Conservation (phyloP, 139 green algal genomes). For the Chlamydomonas sphaeroides region DNA sequence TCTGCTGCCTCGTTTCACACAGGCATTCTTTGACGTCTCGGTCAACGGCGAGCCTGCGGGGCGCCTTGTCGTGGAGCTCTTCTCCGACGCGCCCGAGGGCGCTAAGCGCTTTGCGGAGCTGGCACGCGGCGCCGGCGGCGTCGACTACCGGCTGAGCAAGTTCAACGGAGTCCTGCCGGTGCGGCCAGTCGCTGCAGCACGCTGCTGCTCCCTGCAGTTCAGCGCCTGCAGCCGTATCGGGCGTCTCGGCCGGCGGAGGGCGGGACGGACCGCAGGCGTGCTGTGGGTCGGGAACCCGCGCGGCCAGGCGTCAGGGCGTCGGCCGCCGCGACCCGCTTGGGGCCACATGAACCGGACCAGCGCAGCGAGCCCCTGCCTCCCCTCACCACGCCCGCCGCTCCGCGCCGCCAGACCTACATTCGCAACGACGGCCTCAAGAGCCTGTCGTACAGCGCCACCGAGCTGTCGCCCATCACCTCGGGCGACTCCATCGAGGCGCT, state of each 20-base stretch:
- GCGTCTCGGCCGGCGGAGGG: no score
- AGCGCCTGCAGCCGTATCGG: no score
- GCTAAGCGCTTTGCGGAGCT: slow-evolving; percentile 17
- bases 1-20: not conserved
- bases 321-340: no score
- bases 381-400: no score
- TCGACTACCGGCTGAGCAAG: slow-evolving; percentile 41
- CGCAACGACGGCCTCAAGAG: slow-evolving; percentile 48
- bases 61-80: slow-evolving; percentile 31
- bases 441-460: slow-evolving; percentile 51
- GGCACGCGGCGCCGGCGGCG: not conserved
- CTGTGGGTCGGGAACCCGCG: no score
- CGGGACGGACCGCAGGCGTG: no score
- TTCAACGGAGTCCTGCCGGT: slow-evolving; percentile 39
- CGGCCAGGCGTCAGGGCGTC: no score
- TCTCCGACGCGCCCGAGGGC: slow-evolving; percentile 5
- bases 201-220: no score
- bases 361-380: no score
- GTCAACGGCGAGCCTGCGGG: slow-evolving; percentile 32
- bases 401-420: slow-evolving; percentile 50
- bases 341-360: no score
- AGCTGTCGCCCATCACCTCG: slow-evolving; percentile 39
- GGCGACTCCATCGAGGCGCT: slow-evolving; percentile 49
- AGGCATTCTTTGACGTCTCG: slow-evolving; percentile 32
- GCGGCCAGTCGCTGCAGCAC: not conserved